These are phyloP conservation scores for Claviceps capensis DNA, from an alignment of 2,329 filamentous ascomycete species.

Conservation along the genomic window DNA sequence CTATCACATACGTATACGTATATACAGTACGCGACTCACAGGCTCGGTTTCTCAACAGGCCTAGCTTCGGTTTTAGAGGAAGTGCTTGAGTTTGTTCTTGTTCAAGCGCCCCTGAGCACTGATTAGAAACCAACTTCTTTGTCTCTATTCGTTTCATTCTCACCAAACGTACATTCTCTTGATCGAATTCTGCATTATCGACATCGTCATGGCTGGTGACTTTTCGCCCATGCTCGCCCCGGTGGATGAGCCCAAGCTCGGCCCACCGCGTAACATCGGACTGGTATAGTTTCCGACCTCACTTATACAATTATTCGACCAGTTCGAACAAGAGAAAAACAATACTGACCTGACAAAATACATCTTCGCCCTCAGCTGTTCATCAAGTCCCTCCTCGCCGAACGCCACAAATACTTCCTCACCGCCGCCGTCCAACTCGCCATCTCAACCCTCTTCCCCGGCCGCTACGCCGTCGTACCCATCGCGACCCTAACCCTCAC, in stretches of 20 bases:
- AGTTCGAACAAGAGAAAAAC: not conserved
- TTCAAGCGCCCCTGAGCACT: no score
- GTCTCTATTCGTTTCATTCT: no score
- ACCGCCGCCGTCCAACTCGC: constrained; percentile 22
- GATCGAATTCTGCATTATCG: not conserved
- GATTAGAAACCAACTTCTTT: no score
- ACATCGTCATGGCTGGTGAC: constrained; percentile 3
- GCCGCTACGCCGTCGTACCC: constrained; percentile 22
- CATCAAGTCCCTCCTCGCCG: constrained; percentile 20
- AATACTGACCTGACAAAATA: not conserved
- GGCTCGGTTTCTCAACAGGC: no score
- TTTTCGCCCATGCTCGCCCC: constrained; percentile 14
- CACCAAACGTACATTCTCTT: not conserved
- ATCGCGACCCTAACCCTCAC: constrained; percentile 16
- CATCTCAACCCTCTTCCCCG: constrained; percentile 20
- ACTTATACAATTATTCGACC: not conserved
- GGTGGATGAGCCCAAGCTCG: constrained; percentile 2
- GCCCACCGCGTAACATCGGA: constrained; percentile 5
- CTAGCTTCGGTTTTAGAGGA: no score
- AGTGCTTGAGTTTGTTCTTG: no score
- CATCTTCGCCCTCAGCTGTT: not conserved
- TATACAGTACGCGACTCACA: no score
- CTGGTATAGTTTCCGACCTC: constrained; percentile 10
- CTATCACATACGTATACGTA: no score
- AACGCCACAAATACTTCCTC: constrained; percentile 18